A percentile compares a stretch with the other conserved stretches of the same genome.
Evolutionary conservation across 176 grass and related monocot species (phyloP).

Genomic region (Carex kokanica): DNA sequence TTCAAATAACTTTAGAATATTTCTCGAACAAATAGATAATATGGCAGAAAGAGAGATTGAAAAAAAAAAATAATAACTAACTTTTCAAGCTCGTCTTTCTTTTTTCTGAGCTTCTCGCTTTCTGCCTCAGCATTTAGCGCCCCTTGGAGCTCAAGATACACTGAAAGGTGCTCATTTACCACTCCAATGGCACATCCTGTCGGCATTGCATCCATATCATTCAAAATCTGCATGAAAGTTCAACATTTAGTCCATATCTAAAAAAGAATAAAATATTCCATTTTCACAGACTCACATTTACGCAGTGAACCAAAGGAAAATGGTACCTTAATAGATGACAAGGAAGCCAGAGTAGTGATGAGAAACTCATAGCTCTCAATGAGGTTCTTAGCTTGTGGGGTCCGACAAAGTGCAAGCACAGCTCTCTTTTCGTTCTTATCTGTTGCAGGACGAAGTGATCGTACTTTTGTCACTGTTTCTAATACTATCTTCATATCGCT

Average conservation of each 20-base stretch:
- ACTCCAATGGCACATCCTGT: conserved; percentile 67
- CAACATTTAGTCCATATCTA: not conserved
- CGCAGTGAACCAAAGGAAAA: conserved; percentile 3
- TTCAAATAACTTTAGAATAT: not conserved
- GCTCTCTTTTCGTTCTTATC: conserved; percentile 66
- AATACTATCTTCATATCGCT: conserved; percentile 63
- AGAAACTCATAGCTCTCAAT: conserved; percentile 52
- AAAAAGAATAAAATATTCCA: conserved; percentile 8
- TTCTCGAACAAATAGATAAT: not conserved
- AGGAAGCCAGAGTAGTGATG: conserved; percentile 53
- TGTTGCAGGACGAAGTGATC: conserved; percentile 58
- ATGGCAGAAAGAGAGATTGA: not conserved
- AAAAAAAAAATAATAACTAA: conserved; percentile 27
- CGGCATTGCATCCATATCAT: conserved; percentile 47
- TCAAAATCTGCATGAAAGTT: conserved; percentile 39
- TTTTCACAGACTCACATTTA: not conserved
- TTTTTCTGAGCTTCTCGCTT: conserved; percentile 72
- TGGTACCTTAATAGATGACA: conserved; percentile 63
- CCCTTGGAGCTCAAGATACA: conserved; percentile 89
- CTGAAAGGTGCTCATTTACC: conserved; percentile 66
- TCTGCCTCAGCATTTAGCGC: conserved; percentile 73
- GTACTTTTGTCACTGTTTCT: conserved; percentile 58
- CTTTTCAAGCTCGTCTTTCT: conserved; percentile 70
- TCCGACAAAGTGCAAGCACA: conserved; percentile 63
- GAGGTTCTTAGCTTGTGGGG: conserved; percentile 32